These are phyloP conservation scores for Calonectria multiphialidica DNA, from an alignment of 2,329 filamentous ascomycete genomes.

Conservation along the genomic window DNA sequence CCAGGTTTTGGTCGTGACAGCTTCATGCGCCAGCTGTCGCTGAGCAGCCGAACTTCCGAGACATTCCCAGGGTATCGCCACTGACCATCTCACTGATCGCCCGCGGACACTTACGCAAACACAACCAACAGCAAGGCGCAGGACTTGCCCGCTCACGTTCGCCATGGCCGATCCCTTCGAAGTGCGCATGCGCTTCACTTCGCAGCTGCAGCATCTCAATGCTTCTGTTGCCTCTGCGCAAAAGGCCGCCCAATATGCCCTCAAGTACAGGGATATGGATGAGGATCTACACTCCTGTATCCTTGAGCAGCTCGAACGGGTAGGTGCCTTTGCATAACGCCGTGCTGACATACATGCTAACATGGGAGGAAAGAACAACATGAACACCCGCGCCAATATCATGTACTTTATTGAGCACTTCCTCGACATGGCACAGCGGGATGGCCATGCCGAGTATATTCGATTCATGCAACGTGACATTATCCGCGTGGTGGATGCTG, in stretches of 20 bases:
- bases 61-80: slow-evolving; percentile 15
- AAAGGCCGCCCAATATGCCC: slow-evolving; percentile 93
- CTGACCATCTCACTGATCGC: slow-evolving; percentile 4
- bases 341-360: slow-evolving; percentile 23
- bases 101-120: not conserved
- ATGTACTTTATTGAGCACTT: slow-evolving; percentile 99
- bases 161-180: slow-evolving; percentile 90
- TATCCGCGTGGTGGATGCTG: slow-evolving; percentile 89
- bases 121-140: not conserved
- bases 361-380: slow-evolving; percentile 74
- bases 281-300: slow-evolving; percentile 99
- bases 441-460: slow-evolving; percentile 84
- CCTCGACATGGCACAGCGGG: slow-evolving; percentile 84
- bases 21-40: slow-evolving; percentile 28
- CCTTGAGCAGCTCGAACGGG: slow-evolving; percentile 90
- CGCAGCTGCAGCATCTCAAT: slow-evolving; percentile 89
- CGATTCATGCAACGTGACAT: slow-evolving; percentile 97
- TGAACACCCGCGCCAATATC: slow-evolving; percentile 98
- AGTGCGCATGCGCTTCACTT: slow-evolving; percentile 96
- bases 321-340: slow-evolving; percentile 47
- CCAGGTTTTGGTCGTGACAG: slow-evolving; percentile 30
- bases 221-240: slow-evolving; percentile 90
- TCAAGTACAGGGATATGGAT: slow-evolving; percentile 94
- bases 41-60: slow-evolving; percentile 29
- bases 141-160: not conserved